A percentile compares a stretch with the other conserved stretches of the same genome.
Evolutionary conservation across 108 stramenopile genomes (phyloP).

Genomic region (Poteriospumella lacustris): DNA sequence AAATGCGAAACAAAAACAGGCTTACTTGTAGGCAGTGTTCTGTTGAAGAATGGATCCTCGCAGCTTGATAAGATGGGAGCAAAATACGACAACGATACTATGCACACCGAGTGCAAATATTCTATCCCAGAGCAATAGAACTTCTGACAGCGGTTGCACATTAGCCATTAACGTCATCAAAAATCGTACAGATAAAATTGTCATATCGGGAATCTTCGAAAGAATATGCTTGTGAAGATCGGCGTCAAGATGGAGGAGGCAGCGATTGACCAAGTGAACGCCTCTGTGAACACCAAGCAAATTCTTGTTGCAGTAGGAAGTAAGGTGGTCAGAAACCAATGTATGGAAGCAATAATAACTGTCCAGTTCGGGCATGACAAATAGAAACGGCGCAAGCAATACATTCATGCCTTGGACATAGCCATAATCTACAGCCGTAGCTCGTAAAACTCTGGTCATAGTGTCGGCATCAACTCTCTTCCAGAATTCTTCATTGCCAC

Average conservation of each 20-base stretch:
- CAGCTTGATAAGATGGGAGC: neutral
- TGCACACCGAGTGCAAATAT: slow-evolving; percentile 28
- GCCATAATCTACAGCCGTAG: slow-evolving; percentile 3
- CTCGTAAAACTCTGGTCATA: neutral
- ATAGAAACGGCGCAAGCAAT: neutral
- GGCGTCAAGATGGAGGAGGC: neutral
- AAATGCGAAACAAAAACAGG: neutral
- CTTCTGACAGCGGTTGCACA: slow-evolving; percentile 21
- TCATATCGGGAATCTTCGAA: neutral
- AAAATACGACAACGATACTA: neutral
- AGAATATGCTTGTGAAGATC: neutral
- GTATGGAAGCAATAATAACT: neutral
- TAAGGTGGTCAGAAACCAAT: neutral
- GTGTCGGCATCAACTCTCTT: neutral
- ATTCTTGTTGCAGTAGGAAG: neutral
- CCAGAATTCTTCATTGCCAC: slow-evolving; percentile 16
- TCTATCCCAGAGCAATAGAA: slow-evolving; percentile 11
- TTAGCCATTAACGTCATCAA: slow-evolving; percentile 15
- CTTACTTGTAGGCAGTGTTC: neutral
- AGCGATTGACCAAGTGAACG: neutral
- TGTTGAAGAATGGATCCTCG: neutral
- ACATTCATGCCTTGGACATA: slow-evolving; percentile 34
- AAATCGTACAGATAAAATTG: slow-evolving; percentile 15
- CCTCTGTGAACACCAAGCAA: slow-evolving; percentile 2
- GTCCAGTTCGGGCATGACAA: slow-evolving; percentile 24